Conservation (phyloP, 1,139 yeast genomes). For the Sugiyamaella grinbergsii region DNA sequence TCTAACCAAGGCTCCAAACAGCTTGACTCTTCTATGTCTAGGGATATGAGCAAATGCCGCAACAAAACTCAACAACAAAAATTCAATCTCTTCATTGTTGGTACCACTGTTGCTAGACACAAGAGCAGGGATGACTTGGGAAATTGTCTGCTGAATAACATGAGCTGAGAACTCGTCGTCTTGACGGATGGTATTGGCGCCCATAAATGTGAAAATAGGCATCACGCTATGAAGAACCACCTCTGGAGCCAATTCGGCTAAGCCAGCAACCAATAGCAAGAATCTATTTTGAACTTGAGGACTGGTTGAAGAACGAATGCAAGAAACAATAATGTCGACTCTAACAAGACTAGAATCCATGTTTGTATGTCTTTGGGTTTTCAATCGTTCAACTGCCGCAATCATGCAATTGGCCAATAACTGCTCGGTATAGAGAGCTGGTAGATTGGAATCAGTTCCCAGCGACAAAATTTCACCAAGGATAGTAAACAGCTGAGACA, state of each 20-base stretch:
- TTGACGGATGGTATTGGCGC: slow-evolving; percentile 94
- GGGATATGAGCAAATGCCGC: slow-evolving; percentile 96
- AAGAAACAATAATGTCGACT: slow-evolving; percentile 87
- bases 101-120: slow-evolving; percentile 58
- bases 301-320: slow-evolving; percentile 83
- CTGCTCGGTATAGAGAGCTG: slow-evolving; percentile 89
- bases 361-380: slow-evolving; percentile 34
- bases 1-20: slow-evolving; percentile 74
- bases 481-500: slow-evolving; percentile 58
- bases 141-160: slow-evolving; percentile 89
- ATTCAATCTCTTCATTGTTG: slow-evolving; percentile 70
- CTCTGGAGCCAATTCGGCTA: slow-evolving; percentile 89
- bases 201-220: slow-evolving; percentile 99
- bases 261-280: slow-evolving; percentile 78
- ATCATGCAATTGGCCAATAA: slow-evolving; percentile 86
- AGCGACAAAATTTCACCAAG: slow-evolving; percentile 84
- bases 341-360: slow-evolving; percentile 72
- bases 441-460: slow-evolving; percentile 88
- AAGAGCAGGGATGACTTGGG: slow-evolving; percentile 89
- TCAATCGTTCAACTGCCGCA: slow-evolving; percentile 55
- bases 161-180: slow-evolving; percentile 94
- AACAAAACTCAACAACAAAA: slow-evolving; percentile 81
- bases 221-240: slow-evolving; percentile 90
- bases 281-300: slow-evolving; percentile 95
- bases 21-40: slow-evolving; percentile 86